Conservation (phyloP, 768 basidiomycete species). For the Fomitopsis pulvina region DNA sequence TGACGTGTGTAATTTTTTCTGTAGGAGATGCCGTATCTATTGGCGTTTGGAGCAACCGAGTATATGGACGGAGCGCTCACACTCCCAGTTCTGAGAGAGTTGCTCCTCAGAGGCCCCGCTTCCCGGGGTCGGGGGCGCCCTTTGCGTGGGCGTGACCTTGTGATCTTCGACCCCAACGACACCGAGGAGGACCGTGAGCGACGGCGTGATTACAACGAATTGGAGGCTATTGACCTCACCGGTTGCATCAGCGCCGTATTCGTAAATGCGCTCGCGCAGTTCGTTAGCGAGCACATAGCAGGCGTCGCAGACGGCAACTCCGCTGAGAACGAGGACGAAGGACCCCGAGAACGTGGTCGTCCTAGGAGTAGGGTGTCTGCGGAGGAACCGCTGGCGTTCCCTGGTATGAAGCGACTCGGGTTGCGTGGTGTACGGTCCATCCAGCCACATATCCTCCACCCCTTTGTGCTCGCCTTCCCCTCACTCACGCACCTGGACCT, state of each 20-base stretch:
- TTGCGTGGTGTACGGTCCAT: constrained; percentile 80
- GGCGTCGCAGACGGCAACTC: constrained; percentile 35
- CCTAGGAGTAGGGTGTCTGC: constrained; percentile 20
- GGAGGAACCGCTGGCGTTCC: constrained; percentile 55
- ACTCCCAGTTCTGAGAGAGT: constrained; percentile 76
- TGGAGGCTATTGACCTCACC: constrained; percentile 89
- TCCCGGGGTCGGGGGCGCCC: constrained; percentile 66
- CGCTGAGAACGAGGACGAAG: constrained; percentile 37
- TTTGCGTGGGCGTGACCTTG: constrained; percentile 52
- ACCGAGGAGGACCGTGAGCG: constrained; percentile 73
- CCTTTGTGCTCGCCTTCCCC: constrained; percentile 78
- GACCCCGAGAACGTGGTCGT: constrained; percentile 25
- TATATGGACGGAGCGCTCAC: constrained; percentile 96
- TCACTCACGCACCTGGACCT: constrained; percentile 86
- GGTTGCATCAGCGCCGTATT: constrained; percentile 93
- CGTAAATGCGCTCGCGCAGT: constrained; percentile 77
- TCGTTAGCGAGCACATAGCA: constrained; percentile 63
- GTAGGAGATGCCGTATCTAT: constrained; percentile 85
- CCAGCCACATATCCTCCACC: constrained; percentile 55
- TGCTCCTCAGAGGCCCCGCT: constrained; percentile 79
- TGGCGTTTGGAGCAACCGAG: constrained; percentile 91
- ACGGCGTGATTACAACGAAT: constrained; percentile 62
- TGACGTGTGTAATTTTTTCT: constrained; percentile 5
- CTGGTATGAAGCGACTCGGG: constrained; percentile 70
- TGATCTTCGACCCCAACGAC: constrained; percentile 44